phyloP scores from a whole-genome alignment of 805 yeast genomes.

The Metschnikowia amazonensis region DNA sequence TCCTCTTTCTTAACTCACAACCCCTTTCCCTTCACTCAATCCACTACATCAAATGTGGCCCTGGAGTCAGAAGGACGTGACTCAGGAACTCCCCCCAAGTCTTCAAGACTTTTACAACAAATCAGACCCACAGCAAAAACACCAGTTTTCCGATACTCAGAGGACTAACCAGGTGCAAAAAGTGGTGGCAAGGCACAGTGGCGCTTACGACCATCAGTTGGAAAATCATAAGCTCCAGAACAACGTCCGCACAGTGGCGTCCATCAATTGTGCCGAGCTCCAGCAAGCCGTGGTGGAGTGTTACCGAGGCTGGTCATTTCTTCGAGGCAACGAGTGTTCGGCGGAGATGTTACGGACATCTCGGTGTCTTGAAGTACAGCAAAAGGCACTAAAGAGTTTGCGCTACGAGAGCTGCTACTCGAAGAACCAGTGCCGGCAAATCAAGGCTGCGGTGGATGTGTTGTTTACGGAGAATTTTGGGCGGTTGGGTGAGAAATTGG shows the following conservation, averaged over 20 bases:
- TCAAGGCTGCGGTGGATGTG: constrained; percentile 34
- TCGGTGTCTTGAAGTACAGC: constrained; percentile 34
- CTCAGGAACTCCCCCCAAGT: constrained; percentile 29
- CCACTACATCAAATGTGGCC: constrained; percentile 12
- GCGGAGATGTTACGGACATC: constrained; percentile 26
- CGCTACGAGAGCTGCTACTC: constrained; percentile 36
- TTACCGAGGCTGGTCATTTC: constrained; percentile 30
- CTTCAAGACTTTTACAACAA: constrained; percentile 30
- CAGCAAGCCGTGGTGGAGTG: constrained; percentile 36
- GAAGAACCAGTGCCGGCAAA: constrained; percentile 33
- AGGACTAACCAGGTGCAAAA: constrained; percentile 27
- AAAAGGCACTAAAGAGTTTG: constrained; percentile 30
- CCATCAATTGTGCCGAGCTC: constrained; percentile 40
- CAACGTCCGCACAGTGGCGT: constrained; percentile 23
- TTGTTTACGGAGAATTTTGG: constrained; percentile 37
- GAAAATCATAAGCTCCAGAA: constrained; percentile 30
- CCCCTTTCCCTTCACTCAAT: no score
- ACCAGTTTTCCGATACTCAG: constrained; percentile 11
- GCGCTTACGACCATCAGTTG: constrained; percentile 24
- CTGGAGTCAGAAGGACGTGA: constrained; percentile 1
- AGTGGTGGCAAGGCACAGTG: constrained; percentile 19
- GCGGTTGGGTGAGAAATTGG: constrained; percentile 29
- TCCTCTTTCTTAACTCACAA: no score
- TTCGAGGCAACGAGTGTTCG: constrained; percentile 28
- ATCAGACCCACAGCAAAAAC: constrained; percentile 26